Base-by-base conservation (phyloP, 352 stramenopile species). In the Globisporangium cylindrosporum region DNA sequence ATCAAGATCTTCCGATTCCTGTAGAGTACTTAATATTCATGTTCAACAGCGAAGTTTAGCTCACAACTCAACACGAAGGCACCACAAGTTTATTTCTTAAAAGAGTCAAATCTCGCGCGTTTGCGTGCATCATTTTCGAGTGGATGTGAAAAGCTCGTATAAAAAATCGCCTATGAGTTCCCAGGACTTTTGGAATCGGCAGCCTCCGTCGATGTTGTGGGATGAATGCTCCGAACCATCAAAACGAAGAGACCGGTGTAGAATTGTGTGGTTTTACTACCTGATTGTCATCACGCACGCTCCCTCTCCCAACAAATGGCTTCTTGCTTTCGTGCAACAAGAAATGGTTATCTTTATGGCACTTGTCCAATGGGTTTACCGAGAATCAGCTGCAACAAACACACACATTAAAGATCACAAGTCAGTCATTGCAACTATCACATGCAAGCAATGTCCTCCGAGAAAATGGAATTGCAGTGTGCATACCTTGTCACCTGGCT, bases 401-500 rank as follows among this genome's bases (percentile, higher is more conserved):
- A 66, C 58, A 53, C 20, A 61, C 25, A 70, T 36, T 55, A 20
- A n/a, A 74, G 54, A 51, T 24, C 41, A 49, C 41, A 49, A 36
- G 67, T 72, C n/a, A 58, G 59, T 64, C 57, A 62, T 62, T 27
- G 29, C 18, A 15, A n/a, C 22, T 24, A 6, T 24, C 1, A 5
- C 24, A 57, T 15, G 3, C 7, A 57, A 22, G 18, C 8, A 38
- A 1, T 36, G 7, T 20, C 9, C 15, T 5, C 22, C 20, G 32
- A 34, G 5, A 27, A 41, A 46, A 48, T 48, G 15, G 20, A 36
- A 54, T 5, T 10, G 18, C 2, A 15, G 18, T 14, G 55, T 46
- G 12, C 4, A 46, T n/a, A 95, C 80, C 75, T 92, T 92, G 49
- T 96, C 82, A 38, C 88, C 86, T 9, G 83, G 81, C 49, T 86